A percentile compares a stretch with the other conserved stretches of the same genome.
Evolutionary conservation across 2,329 filamentous ascomycete genomes (phyloP).

Genomic region (Ophiostoma himal-ulmi): DNA sequence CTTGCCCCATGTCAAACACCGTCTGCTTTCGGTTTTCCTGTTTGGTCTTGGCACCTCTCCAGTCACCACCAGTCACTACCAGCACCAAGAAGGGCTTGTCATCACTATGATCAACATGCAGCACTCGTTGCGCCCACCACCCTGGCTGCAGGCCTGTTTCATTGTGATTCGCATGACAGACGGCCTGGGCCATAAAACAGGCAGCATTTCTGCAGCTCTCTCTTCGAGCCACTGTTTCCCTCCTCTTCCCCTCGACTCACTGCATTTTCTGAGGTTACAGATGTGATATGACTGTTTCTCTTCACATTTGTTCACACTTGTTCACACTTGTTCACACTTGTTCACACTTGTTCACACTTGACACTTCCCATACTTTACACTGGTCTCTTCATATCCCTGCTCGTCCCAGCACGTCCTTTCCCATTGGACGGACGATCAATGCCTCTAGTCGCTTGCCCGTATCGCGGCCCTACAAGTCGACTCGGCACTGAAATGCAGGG

Average conservation of each 20-base stretch:
- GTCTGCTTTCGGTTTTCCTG: background rate
- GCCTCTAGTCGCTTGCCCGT: background rate
- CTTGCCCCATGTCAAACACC: background rate
- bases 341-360: too few species aligned
- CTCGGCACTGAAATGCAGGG: slow-evolving; percentile 15
- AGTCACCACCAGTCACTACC: background rate
- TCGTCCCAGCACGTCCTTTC: background rate
- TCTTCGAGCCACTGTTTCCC: background rate
- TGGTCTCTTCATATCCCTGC: slow-evolving; percentile 1
- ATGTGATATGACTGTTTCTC: background rate
- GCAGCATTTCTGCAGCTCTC: background rate
- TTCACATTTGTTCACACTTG: background rate
- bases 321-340: background rate
- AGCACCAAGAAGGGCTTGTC: too few species aligned
- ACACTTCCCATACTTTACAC: background rate
- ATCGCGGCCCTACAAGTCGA: slow-evolving; percentile 5
- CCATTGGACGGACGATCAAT: slow-evolving; percentile 9
- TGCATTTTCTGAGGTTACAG: background rate
- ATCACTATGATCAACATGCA: background rate
- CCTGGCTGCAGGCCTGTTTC: background rate
- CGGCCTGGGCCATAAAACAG: slow-evolving; percentile 7
- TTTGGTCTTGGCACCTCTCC: background rate
- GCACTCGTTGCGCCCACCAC: background rate
- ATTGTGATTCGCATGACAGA: slow-evolving; percentile 7
- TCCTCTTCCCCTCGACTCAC: background rate